Base-by-base conservation (phyloP, 2,329 filamentous ascomycete genomes). In the Conoideocrella luteorostrata region DNA sequence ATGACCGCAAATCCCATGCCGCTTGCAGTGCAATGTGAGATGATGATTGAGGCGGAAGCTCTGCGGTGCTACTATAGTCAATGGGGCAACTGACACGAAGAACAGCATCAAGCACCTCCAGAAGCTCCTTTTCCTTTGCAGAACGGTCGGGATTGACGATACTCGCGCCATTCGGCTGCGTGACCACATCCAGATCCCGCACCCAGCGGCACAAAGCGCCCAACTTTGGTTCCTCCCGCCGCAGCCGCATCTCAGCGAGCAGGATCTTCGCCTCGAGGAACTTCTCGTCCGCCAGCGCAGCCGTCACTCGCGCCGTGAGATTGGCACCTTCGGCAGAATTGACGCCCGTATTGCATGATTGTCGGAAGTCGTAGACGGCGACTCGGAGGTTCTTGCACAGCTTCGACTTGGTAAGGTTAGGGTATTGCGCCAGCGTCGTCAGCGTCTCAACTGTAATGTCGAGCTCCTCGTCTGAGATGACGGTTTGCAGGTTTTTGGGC, bases 181-280 rank as follows among this genome's bases (percentile, higher is more conserved):
- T 83, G 39, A 85, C 77, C 20, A 85, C 77, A 53, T 86, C 82
- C 21, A 86, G 65, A 55, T 85, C 82, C 45, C 83, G 74, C 4
- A 86, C 82, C 83, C 83, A 87, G 45, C 83, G 77, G 58, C 82
- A 86, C 7, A 86, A 62, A 2, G 82, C 80, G 17, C 83, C 83
- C 0, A 86, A 64, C 51, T 84, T 84, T 0, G 82, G 82, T 15
- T 76, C 72, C 48, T 86, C 73, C 3, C 70, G 66, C n/a, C 82
- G 68, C 15, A 86, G 78, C 23, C 75, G 71, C 82, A 86, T 86
- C 64, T 86, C 82, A 1, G 82, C 75, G 1, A 87, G 71, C 12
- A 85, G 57, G 13, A 86, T 72, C 41, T 72, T 72, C 5, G 82
- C 80, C n/a, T 86, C 82, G 9, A 69, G 70, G 50, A 80, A 83